Conservation (phyloP, 2,329 filamentous ascomycete genomes). For the Didymella keratinophila region DNA sequence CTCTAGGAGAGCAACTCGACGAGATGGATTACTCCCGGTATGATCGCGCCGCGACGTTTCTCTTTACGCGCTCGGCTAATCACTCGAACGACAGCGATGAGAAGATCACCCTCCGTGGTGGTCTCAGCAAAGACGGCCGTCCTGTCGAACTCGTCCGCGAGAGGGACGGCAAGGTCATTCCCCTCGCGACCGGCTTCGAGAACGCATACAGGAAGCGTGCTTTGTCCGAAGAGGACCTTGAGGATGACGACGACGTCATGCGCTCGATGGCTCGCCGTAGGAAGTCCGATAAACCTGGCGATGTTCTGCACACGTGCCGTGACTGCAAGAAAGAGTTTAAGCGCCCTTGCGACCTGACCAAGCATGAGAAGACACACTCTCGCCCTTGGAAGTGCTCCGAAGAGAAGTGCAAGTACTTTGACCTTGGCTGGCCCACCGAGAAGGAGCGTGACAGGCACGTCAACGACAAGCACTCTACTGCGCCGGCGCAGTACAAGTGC, state of each 20-base stretch:
- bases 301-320: slow-evolving; percentile 81
- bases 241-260: slow-evolving; percentile 80
- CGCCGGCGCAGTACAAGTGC: slow-evolving; percentile 84
- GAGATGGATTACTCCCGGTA: slow-evolving; percentile 61
- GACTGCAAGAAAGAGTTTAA: slow-evolving; percentile 91
- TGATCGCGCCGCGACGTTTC: slow-evolving; percentile 35
- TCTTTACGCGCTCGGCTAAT: slow-evolving; percentile 34
- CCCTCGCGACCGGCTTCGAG: slow-evolving; percentile 67
- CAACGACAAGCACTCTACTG: slow-evolving; percentile 91
- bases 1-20: slow-evolving; percentile 61
- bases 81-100: slow-evolving; percentile 62
- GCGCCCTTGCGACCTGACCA: slow-evolving; percentile 94
- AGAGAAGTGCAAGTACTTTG: slow-evolving; percentile 84
- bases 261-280: slow-evolving; percentile 96
- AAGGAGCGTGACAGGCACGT: slow-evolving; percentile 96
- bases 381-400: slow-evolving; percentile 94
- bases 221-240: slow-evolving; percentile 67
- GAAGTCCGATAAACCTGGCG: slow-evolving; percentile 87
- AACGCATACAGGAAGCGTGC: slow-evolving; percentile 68
- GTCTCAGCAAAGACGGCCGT: slow-evolving; percentile 80
- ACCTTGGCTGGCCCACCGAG: slow-evolving; percentile 93
- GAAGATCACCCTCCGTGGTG: slow-evolving; percentile 81
- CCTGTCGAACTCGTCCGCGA: slow-evolving; percentile 85
- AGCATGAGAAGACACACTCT: slow-evolving; percentile 97
- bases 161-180: slow-evolving; percentile 80